phyloP scores from a whole-genome alignment of 2,329 filamentous ascomycete species.

The Colletotrichum navitas region DNA sequence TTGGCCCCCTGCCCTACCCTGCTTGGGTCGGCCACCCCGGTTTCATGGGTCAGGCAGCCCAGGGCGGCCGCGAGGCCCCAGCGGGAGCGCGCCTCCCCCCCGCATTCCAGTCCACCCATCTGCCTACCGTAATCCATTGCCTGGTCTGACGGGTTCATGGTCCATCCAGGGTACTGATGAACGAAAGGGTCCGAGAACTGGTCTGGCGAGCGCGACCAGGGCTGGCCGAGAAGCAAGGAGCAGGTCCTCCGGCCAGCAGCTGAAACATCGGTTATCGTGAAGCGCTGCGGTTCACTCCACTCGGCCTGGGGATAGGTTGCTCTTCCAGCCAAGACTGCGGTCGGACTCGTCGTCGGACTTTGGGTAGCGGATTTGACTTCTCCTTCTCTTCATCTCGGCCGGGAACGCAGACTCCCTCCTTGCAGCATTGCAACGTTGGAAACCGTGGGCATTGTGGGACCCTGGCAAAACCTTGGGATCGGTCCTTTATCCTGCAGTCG shows the following conservation, averaged over 20 bases:
- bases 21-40: slow-evolving; percentile 20
- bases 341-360: not conserved
- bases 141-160: not conserved
- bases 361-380: not conserved
- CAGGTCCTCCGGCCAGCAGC: slow-evolving; percentile 12
- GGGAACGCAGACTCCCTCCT: slow-evolving; percentile 16
- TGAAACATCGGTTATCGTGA: slow-evolving; percentile 20
- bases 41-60: slow-evolving; percentile 6
- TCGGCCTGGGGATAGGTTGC: not conserved
- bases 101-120: slow-evolving; percentile 1
- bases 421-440: slow-evolving; percentile 16
- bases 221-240: not conserved
- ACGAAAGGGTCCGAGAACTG: not conserved
- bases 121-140: not conserved
- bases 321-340: not conserved
- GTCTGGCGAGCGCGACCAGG: not conserved
- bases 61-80: slow-evolving; percentile 1
- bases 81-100: not conserved
- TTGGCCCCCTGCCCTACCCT: slow-evolving; percentile 8
- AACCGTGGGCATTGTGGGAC: slow-evolving; percentile 15
- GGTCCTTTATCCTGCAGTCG: slow-evolving; percentile 12
- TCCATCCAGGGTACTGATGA: not conserved
- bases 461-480: slow-evolving; percentile 26
- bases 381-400: slow-evolving; percentile 10
- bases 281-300: not conserved